Percentiles rank a stretch among this genome's conserved stretches.
phyloP scores from a whole-genome alignment of 768 basidiomycete genomes.

The Serendipita sp. region DNA sequence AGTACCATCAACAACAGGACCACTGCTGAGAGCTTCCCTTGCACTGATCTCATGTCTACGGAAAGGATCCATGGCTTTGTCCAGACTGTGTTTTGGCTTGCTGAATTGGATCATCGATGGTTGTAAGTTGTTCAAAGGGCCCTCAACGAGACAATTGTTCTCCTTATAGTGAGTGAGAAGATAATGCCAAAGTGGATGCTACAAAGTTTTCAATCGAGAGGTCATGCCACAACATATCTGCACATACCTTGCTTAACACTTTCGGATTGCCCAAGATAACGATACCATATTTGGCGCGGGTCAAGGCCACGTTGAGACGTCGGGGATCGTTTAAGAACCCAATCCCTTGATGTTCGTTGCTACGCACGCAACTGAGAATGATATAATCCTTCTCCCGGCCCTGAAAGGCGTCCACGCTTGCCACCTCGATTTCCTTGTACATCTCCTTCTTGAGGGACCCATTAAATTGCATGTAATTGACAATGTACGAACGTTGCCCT shows the following conservation, averaged over 20 bases:
- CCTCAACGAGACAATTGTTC: conserved; percentile 83
- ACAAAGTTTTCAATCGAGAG: conserved; percentile 6
- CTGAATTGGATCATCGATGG: conserved; percentile 99
- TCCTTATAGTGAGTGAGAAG: conserved; percentile 98
- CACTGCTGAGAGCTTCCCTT: conserved; percentile 47
- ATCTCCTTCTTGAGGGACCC: conserved; percentile 98
- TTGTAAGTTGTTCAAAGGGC: conserved; percentile 89
- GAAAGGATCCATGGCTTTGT: conserved; percentile 85
- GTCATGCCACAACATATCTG: conserved; percentile 8
- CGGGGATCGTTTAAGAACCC: conserved; percentile 98
- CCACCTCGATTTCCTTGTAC: conserved; percentile 99
- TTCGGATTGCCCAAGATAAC: conserved; percentile 99
- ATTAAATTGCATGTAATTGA: conserved; percentile 99
- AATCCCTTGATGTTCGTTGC: conserved; percentile 98
- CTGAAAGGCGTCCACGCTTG: conserved; percentile 97
- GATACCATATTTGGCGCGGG: conserved; percentile 93
- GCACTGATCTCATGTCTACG: conserved; percentile 86
- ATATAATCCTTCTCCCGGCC: conserved; percentile 99
- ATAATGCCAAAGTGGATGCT: conserved; percentile 99
- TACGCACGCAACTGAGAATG: conserved; percentile 91
- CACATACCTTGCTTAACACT: conserved; percentile 85
- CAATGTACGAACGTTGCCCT: conserved; percentile 94
- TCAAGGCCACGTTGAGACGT: conserved; percentile 90
- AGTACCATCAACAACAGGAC: conserved; percentile 36
- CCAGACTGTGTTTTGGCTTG: conserved; percentile 80